phyloP scores from a whole-genome alignment of 2,329 filamentous ascomycete species.

The Stagonosporopsis tanaceti region DNA sequence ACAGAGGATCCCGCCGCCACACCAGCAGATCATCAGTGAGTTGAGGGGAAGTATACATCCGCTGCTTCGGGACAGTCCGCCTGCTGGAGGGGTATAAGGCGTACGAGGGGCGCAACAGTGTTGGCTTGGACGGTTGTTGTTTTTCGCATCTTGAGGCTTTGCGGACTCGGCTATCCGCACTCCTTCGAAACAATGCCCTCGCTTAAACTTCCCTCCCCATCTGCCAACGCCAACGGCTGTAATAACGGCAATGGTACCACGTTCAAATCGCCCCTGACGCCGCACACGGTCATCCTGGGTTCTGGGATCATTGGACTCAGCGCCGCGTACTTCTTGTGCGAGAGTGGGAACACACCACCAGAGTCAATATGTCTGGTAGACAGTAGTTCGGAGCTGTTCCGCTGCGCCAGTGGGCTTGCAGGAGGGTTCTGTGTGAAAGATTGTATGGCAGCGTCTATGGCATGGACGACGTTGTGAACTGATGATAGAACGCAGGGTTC shows the following conservation, averaged over 20 bases:
- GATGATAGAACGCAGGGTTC: slow-evolving; percentile 58
- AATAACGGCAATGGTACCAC: not conserved
- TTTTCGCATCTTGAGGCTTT: not conserved
- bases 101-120: not conserved
- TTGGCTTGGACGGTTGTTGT: not conserved
- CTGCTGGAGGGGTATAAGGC: not conserved
- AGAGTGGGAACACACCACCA: slow-evolving; percentile 47
- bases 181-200: slow-evolving; percentile 1
- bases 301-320: slow-evolving; percentile 56
- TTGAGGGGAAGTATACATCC: slow-evolving; percentile 1
- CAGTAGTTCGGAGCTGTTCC: slow-evolving; percentile 68
- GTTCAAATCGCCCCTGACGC: not conserved
- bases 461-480: not conserved
- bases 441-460: slow-evolving; percentile 54
- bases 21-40: not conserved
- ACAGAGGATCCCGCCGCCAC: slow-evolving; percentile 3
- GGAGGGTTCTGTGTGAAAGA: slow-evolving; percentile 77
- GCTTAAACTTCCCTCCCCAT: slow-evolving; percentile 2
- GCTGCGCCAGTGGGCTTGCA: slow-evolving; percentile 76
- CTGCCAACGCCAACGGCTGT: not conserved
- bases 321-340: slow-evolving; percentile 70
- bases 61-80: not conserved
- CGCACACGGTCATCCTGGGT: slow-evolving; percentile 51
- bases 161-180: slow-evolving; percentile 1
- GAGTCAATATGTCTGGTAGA: slow-evolving; percentile 66